These are phyloP conservation scores for Fusarium miscanthi DNA, from an alignment of 2,329 filamentous ascomycete species.

Conservation along the genomic window DNA sequence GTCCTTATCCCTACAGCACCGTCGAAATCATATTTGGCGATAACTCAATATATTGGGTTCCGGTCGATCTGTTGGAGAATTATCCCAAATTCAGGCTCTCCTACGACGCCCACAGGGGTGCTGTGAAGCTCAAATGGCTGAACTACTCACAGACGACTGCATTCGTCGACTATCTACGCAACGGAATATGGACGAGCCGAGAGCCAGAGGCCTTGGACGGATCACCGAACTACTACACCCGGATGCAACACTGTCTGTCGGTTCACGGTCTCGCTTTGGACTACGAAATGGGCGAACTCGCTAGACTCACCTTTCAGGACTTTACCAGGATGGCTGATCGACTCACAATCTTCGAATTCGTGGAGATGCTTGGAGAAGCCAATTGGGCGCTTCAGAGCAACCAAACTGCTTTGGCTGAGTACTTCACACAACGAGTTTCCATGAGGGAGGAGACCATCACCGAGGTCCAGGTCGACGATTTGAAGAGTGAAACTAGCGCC, in stretches of 20 bases:
- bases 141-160: background rate
- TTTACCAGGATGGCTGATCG: background rate
- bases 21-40: background rate
- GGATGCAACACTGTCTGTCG: background rate
- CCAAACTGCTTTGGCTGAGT: background rate
- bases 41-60: background rate
- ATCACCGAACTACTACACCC: background rate
- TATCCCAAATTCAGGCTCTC: background rate
- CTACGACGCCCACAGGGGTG: background rate
- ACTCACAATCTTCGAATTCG: background rate
- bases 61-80: background rate
- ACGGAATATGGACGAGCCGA: background rate
- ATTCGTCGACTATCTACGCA: background rate
- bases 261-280: background rate
- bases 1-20: background rate
- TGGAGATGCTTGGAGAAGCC: background rate
- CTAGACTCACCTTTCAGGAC: background rate
- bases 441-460: background rate
- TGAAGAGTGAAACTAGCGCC: background rate
- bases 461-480: accelerated
- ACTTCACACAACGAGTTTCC: background rate
- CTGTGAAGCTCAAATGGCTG: background rate
- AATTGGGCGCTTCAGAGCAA: background rate
- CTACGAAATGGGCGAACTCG: background rate
- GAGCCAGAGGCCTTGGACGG: background rate